Base-by-base conservation (phyloP, 305 asterid genomes). In the Rubia tinctorum region DNA sequence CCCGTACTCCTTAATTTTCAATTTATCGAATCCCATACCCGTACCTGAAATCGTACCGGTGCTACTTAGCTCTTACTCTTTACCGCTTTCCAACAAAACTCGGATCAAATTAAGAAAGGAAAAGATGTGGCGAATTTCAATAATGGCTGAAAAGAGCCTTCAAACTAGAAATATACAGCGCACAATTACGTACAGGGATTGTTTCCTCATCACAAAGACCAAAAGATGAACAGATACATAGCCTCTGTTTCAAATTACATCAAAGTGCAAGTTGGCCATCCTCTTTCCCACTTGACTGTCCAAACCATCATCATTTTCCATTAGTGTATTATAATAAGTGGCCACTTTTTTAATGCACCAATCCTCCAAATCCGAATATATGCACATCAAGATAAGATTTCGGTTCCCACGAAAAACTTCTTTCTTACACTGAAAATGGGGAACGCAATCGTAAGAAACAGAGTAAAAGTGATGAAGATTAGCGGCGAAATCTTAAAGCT, bases 401-500 rank as follows among this genome's bases (percentile, higher is more conserved):
- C 25, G n/a, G 23, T 7, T 23, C 7, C 4, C 10, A n/a, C 66
- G 39, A 53, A 66, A 65, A 66, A 22, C 59, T 66, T 23, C 20
- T 59, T 62, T 18, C 69, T 27, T 20, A 34, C 51, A 45, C 43
- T 64, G 18, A 30, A 58, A 10, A 75, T 91, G 97, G 97, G 97
- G 5, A 91, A 91, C 84, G 71, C 23, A 73, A 77, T 90, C 6
- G 86, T 25, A 34, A 82, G 73, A 72, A 85, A 78, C 67, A 83
- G 71, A 68, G 86, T 88, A 80, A 85, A 83, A 81, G 84, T 89
- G 43, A 85, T 91, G 87, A 88, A 85, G 80, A 82, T 85, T 61
- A 84, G 84, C 73, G 97, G 96, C 68, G 81, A 89, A 51, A 75
- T 71, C 20, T 81, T 88, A 79, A 88, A 86, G 89, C 72, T 87